Percentiles rank a stretch among this genome's conserved stretches.
Conservation (phyloP, 2,329 filamentous ascomycete species). For the Colletotrichum sp. region DNA sequence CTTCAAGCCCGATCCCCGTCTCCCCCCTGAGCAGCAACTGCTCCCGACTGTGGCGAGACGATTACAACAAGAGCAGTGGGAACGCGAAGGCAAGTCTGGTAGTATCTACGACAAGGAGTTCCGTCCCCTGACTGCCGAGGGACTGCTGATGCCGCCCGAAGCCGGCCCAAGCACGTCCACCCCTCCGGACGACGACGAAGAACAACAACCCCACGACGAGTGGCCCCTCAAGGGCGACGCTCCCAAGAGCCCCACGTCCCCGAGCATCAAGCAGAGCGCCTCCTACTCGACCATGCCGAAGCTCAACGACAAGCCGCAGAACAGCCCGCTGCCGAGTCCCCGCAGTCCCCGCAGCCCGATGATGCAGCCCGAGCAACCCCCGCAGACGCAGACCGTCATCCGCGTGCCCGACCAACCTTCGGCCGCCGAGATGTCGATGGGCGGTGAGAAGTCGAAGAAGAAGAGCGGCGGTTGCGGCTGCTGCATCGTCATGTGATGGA, state of each 20-base stretch:
- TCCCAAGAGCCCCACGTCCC: conserved; percentile 49
- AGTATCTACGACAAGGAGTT: conserved; percentile 88
- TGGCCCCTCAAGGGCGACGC: conserved; percentile 63
- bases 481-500: conserved; percentile 54
- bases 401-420: conserved; percentile 21
- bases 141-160: conserved; percentile 51
- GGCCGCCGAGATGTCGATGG: conserved; percentile 8
- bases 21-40: conserved; percentile 94
- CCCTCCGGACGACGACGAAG: conserved; percentile 27
- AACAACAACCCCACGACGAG: conserved; percentile 45
- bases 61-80: conserved; percentile 94
- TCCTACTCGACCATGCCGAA: conserved; percentile 70
- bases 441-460: conserved; percentile 33
- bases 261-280: conserved; percentile 41
- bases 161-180: conserved; percentile 21
- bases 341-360: conserved; percentile 39
- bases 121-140: conserved; percentile 76
- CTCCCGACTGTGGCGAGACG: conserved; percentile 91
- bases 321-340: conserved; percentile 49
- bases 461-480: conserved; percentile 53
- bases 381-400: conserved; percentile 23
- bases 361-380: conserved; percentile 35
- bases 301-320: conserved; percentile 51
- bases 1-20: conserved; percentile 92
- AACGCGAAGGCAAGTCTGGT: conserved; percentile 86